Conservation (phyloP, 352 stramenopile genomes). For the Phytopythium ostracodes region DNA sequence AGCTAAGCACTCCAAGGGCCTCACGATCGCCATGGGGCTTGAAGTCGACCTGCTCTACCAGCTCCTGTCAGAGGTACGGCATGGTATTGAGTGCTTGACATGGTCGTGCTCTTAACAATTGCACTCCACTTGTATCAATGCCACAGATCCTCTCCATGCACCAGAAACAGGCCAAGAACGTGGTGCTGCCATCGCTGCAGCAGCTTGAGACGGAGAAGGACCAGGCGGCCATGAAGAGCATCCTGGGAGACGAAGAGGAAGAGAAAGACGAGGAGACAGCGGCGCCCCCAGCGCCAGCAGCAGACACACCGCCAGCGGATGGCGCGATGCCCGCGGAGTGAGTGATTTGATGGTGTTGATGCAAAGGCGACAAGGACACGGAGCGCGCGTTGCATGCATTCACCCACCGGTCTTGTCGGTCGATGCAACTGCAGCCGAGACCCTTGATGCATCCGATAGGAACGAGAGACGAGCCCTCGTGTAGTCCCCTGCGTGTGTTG, state of each 20-base stretch:
- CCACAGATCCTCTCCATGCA: slow-evolving; percentile 61
- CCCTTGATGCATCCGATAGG: neutral
- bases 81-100: neutral
- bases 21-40: slow-evolving; percentile 74
- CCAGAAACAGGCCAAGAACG: slow-evolving; percentile 24
- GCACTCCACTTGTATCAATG: too few species aligned
- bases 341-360: neutral
- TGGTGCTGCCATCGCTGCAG: slow-evolving; percentile 20
- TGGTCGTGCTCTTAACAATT: neutral
- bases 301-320: neutral
- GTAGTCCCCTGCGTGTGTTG: neutral
- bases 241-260: slow-evolving; percentile 56
- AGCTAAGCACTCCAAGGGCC: slow-evolving; percentile 34
- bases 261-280: slow-evolving; percentile 47
- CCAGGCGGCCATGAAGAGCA: slow-evolving; percentile 36
- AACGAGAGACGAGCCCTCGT: neutral
- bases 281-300: neutral
- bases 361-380: neutral
- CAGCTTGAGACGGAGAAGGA: slow-evolving; percentile 39
- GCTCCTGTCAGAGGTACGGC: slow-evolving; percentile 51
- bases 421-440: neutral
- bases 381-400: neutral
- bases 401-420: neutral
- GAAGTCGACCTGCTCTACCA: slow-evolving; percentile 76
- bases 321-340: neutral